Conservation (phyloP, 108 stramenopile genomes). For the Skeletonema potamos region DNA sequence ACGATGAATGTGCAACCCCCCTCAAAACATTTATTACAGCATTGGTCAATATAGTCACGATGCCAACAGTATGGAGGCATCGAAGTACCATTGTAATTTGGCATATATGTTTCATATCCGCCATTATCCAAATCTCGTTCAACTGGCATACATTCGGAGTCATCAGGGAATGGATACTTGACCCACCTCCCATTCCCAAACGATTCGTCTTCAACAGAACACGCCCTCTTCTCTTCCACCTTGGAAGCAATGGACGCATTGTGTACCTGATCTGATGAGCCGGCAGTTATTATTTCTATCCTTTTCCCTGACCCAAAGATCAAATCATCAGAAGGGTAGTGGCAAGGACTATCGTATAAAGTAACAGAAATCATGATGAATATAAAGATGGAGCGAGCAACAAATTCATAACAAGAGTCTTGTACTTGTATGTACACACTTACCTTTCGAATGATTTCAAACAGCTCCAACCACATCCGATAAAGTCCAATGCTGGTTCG, state of each 20-base stretch:
- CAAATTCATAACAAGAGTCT: neutral
- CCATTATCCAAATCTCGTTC: neutral
- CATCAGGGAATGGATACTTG: slow-evolving; percentile 29
- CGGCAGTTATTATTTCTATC: slow-evolving; percentile 8
- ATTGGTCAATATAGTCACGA: slow-evolving; percentile 33
- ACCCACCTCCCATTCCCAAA: slow-evolving; percentile 31
- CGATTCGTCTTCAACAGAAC: slow-evolving; percentile 20
- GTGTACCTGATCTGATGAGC: neutral
- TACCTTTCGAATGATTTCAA: slow-evolving; percentile 23
- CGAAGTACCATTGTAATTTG: slow-evolving; percentile 9
- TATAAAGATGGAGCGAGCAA: neutral
- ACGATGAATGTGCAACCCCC: slow-evolving; percentile 11
- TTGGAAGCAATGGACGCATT: neutral
- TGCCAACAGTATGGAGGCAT: slow-evolving; percentile 38
- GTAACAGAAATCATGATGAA: neutral
- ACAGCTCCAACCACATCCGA: slow-evolving; percentile 49
- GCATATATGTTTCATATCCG: neutral
- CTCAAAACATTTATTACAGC: slow-evolving; percentile 26
- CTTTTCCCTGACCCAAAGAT: slow-evolving; percentile 23
- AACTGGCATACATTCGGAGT: slow-evolving; percentile 5
- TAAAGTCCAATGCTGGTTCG: slow-evolving; percentile 14
- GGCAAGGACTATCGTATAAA: slow-evolving; percentile 19
- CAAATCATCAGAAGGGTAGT: slow-evolving; percentile 34
- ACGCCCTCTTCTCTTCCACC: slow-evolving; percentile 1
- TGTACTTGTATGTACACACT: neutral